These are phyloP conservation scores for Aspergillaceae sp. DNA, from an alignment of 2,329 filamentous ascomycete species.

Conservation along the genomic window DNA sequence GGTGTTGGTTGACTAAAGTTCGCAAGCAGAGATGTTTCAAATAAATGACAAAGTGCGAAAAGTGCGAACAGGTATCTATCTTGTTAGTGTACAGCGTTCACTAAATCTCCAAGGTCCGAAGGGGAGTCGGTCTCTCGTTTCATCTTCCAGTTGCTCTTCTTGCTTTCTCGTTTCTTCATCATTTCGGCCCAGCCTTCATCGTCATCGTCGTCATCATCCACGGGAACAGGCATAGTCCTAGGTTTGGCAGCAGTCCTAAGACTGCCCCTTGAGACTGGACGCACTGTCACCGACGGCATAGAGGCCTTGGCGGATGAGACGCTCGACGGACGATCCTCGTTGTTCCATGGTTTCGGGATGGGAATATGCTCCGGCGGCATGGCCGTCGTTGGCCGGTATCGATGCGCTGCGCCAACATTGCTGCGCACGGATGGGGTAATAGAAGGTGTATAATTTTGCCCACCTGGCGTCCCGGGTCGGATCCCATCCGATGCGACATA, in stretches of 20 bases:
- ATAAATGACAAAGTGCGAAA: neutral
- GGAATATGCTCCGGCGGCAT: constrained; percentile 34
- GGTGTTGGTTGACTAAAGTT: too few species aligned
- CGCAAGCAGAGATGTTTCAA: neutral
- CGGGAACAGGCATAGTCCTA: constrained; percentile 8
- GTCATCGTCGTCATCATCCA: constrained; percentile 39
- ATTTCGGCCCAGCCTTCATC: constrained; percentile 45
- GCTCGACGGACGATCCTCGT: constrained; percentile 24
- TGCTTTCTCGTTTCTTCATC: constrained; percentile 43
- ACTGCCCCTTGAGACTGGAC: constrained; percentile 19
- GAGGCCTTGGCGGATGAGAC: constrained; percentile 14
- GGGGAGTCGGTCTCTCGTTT: constrained; percentile 25
- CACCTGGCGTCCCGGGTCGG: constrained; percentile 17
- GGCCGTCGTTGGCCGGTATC: constrained; percentile 83
- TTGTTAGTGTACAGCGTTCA: constrained; percentile 29
- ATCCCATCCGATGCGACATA: constrained; percentile 19
- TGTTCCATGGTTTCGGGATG: constrained; percentile 28
- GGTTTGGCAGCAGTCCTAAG: constrained; percentile 9
- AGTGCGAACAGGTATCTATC: neutral
- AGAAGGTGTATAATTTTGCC: constrained; percentile 64
- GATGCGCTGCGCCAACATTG: constrained; percentile 79
- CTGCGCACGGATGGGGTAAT: constrained; percentile 94
- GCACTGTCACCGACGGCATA: constrained; percentile 20
- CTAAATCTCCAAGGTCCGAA: constrained; percentile 27
- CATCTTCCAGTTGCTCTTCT: constrained; percentile 40